Base-by-base conservation (phyloP, 2,329 filamentous ascomycete species). In the Neurospora sp. region DNA sequence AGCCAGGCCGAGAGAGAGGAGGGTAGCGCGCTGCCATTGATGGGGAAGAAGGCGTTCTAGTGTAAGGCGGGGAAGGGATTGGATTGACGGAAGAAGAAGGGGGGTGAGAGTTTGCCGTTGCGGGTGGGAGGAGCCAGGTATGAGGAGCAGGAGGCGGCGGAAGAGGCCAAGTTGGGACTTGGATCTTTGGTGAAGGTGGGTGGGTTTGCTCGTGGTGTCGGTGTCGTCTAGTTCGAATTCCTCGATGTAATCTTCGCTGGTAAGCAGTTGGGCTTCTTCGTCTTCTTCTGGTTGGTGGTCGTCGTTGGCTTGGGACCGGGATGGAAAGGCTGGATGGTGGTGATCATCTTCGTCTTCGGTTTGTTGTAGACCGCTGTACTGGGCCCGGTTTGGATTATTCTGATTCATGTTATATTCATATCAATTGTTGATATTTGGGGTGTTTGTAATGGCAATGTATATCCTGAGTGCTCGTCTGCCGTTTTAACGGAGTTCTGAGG, bases 221-320 rank as follows among this genome's bases (percentile, higher is more conserved):
- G 5, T n/a, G 17, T 73, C 72, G 23, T 71, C 73, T 10, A 74
- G 69, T 19, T 73, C 73, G 15, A 71, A 71, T 67, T 71, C 43
- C 69, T 73, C 74, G 7, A 62, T 33, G n/a, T 70, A 70, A 38
- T 73, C 74, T 28, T 71, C 70, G 43, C 39, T 68, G 40, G 70
- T 43, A 2, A 75, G 40, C 4, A 75, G 72, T 68, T 75, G 74
- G n/a, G 73, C 73, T 38, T 75, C 73, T 52, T 72, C 72, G 39
- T 73, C 72, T n/a, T 67, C 69, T n/a, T 43, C 43, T n/a, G 52
- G 13, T 9, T 4, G 52, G 52, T 62, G 52, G 52, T 33, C 23
- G 52, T 62, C 23, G 13, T 58, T 33, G 52, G 23, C 15, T 62
- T 5, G 42, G 42, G 17, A 17, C 15, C 19, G 2, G 7, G 52